Evolutionary conservation across 208 protist genomes (phyloP), one percentile per base, ranked within the genome.

Genomic region (Vickermania spadyakhi): DNA sequence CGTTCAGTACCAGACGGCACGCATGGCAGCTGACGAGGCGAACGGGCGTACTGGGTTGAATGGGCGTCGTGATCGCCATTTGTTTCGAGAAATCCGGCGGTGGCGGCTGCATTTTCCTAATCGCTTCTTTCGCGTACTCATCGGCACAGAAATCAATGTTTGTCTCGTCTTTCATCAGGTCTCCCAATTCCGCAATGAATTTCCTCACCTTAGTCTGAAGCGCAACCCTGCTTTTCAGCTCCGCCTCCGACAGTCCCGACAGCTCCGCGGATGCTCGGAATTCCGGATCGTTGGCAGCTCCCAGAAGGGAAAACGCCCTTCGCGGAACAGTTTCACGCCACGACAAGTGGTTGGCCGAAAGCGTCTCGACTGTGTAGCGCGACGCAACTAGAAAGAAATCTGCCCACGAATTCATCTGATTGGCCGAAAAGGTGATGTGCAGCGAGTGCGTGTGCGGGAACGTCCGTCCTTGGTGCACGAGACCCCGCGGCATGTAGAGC

Each of bases 401-500:
- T 7, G 74, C 74, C 81, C 74, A 82, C 2, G 77, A 66, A 60
- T 88, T 79, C 81, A 88, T 84, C 59, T 97, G 87, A 56, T 90
- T 91, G 1, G 91, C 96, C 14, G 87, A 96, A 25, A 98, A 79
- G 14, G 96, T 97, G 3, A 97, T 61, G 64, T 98, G 96, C 3
- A 96, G 62, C 7, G 91, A 97, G 66, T 91, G 80, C 1, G 65
- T 65, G 18, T 78, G 11, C 30, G 59, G 29, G n/a, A 45, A 74
- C 30, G 74, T 84, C 56, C 60, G 59, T 23, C 80, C 93, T 68
- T 98, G 92, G 68, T 98, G 96, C 22, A 98, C 92, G 29, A 77
- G 83, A 26, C 95, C 96, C 36, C 93, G 79, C 18, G 96, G 96
- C 61, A 98, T 93, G 81, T 98, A 98, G 11, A 98, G 67, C 22